phyloP scores from a whole-genome alignment of 2,329 filamentous ascomycete species.

The Aspergillus hortae region DNA sequence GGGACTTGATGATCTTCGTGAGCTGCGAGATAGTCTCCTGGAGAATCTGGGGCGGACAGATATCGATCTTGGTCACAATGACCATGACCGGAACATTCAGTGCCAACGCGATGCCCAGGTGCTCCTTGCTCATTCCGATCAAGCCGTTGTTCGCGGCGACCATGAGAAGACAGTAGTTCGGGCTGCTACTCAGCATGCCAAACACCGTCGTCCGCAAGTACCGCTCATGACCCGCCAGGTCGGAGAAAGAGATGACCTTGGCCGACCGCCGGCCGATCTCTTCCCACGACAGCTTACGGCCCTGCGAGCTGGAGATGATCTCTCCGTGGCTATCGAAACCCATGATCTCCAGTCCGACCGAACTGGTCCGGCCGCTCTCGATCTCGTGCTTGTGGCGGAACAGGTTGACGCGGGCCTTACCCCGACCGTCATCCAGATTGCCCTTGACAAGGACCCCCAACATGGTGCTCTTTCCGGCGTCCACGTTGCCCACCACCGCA shows the following conservation, averaged over 20 bases:
- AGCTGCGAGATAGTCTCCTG: conserved; percentile 91
- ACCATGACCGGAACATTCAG: conserved; percentile 98
- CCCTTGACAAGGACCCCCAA: conserved; percentile 94
- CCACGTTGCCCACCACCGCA: conserved; percentile 95
- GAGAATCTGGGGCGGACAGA: conserved; percentile 92
- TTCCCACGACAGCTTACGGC: conserved; percentile 89
- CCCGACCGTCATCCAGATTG: conserved; percentile 88
- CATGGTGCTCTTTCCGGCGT: conserved; percentile 96
- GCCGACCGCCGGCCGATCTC: conserved; percentile 92
- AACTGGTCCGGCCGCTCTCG: conserved; percentile 90
- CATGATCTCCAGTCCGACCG: conserved; percentile 98
- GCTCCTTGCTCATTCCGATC: conserved; percentile 97
- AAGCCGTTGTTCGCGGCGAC: conserved; percentile 96
- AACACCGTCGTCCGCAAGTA: conserved; percentile 97
- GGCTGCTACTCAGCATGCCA: conserved; percentile 86
- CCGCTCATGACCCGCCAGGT: conserved; percentile 90
- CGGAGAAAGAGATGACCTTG: conserved; percentile 95
- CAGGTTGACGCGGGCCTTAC: conserved; percentile 88
- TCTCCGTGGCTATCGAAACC: conserved; percentile 87
- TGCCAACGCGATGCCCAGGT: conserved; percentile 88
- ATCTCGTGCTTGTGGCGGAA: conserved; percentile 98
- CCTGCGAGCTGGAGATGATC: conserved; percentile 77
- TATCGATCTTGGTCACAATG: conserved; percentile 96
- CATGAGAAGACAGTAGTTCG: conserved; percentile 97
- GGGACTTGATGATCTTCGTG: conserved; percentile 88